Evolutionary conservation across 768 basidiomycete genomes (phyloP).

Genomic region (Sporobolomyces roseus): DNA sequence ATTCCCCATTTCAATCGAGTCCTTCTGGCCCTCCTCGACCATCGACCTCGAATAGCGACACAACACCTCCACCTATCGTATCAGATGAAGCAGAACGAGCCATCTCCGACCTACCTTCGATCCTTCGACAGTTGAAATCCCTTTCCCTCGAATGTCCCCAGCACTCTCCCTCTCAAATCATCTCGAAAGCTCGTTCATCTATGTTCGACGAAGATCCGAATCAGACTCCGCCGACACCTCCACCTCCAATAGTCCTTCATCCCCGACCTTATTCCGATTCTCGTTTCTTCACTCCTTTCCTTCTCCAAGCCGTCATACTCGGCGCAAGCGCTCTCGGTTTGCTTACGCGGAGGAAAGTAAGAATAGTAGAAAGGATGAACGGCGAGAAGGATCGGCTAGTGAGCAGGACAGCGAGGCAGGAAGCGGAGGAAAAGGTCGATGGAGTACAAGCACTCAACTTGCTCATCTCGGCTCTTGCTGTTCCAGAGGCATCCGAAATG

Average conservation of each 20-base stretch:
- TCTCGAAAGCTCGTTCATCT: neutral
- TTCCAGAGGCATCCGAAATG: neutral
- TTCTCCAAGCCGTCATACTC: constrained; percentile 34
- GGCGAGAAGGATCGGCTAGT: too few species aligned
- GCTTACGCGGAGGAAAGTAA: constrained; percentile 20
- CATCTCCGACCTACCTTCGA: neutral
- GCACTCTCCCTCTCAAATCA: constrained; percentile 5
- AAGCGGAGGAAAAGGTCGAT: constrained; percentile 29
- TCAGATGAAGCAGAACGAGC: neutral
- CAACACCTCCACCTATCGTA: neutral
- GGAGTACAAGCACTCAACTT: constrained; percentile 33
- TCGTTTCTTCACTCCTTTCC: constrained; percentile 27
- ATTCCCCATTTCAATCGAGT: neutral
- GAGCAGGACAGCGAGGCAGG: neutral
- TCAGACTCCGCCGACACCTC: neutral
- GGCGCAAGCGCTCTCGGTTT: constrained; percentile 32
- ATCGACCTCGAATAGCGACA: neutral
- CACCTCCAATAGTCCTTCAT: constrained; percentile 20
- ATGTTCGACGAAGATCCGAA: neutral
- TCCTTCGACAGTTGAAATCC: neutral
- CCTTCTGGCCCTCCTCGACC: neutral
- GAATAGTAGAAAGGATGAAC: neutral
- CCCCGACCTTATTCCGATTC: constrained; percentile 15
- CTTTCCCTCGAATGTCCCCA: neutral
- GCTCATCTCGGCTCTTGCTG: constrained; percentile 11